Conservation (phyloP, 108 stramenopile species). For the Skeletonema menzelii region DNA sequence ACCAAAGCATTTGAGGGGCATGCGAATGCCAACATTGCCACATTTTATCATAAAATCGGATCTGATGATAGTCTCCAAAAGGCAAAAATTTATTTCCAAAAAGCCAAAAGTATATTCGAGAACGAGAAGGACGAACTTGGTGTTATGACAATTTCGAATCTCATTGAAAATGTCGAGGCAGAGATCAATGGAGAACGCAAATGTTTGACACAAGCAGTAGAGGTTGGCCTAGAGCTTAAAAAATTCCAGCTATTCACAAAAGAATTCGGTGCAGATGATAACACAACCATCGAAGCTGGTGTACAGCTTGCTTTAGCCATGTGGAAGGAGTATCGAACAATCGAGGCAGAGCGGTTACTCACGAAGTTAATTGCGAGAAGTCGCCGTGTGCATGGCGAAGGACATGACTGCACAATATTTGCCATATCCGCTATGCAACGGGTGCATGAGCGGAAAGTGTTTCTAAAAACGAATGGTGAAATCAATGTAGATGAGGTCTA, state of each 20-base stretch:
- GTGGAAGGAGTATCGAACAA: background rate
- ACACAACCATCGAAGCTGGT: background rate
- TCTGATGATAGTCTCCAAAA: background rate
- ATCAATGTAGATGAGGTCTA: background rate
- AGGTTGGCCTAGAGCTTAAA: background rate
- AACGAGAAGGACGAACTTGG: background rate
- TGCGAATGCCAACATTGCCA: background rate
- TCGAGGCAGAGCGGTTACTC: background rate
- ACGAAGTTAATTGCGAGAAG: background rate
- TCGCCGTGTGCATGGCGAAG: background rate
- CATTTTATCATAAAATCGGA: background rate
- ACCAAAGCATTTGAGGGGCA: background rate
- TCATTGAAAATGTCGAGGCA: background rate
- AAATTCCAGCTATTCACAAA: background rate
- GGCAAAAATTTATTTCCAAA: background rate
- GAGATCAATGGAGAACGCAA: background rate
- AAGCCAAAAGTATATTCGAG: background rate
- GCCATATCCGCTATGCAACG: background rate
- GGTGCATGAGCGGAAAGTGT: background rate
- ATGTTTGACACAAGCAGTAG: background rate
- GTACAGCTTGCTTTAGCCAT: background rate
- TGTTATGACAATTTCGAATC: background rate
- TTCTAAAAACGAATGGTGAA: background rate
- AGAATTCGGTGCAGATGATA: background rate
- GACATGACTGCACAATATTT: background rate